Percentiles rank a stretch among this genome's conserved stretches.
Evolutionary conservation across 345 rosid genomes (phyloP).

Genomic region (Dovyalis caffra): DNA sequence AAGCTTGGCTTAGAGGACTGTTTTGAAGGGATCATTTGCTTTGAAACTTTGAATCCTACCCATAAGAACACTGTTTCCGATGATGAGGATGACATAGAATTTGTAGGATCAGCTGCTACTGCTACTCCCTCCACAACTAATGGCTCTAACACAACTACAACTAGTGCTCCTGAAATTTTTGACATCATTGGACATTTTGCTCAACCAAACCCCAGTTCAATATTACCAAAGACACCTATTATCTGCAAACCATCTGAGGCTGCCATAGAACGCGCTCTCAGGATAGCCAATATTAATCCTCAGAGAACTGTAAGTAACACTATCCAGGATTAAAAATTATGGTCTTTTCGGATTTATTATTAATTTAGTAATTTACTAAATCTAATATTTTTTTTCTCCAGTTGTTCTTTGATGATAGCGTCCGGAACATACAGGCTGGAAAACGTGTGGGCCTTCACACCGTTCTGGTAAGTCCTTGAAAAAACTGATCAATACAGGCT

Average conservation of each 20-base stretch:
- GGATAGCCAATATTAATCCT: conserved; percentile 62
- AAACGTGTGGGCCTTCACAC: conserved; percentile 69
- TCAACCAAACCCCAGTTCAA: conserved; percentile 30
- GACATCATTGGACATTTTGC: conserved; percentile 61
- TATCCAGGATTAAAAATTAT: not conserved
- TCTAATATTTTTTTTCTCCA: conserved; percentile 21
- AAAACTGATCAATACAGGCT: not conserved
- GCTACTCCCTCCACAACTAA: not conserved
- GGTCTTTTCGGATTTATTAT: not conserved
- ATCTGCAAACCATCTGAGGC: conserved; percentile 69
- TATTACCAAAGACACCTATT: conserved; percentile 67
- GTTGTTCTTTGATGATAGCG: conserved; percentile 86
- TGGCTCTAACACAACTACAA: not conserved
- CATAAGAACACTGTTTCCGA: conserved; percentile 42
- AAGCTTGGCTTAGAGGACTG: conserved; percentile 84
- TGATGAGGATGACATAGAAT: conserved; percentile 49
- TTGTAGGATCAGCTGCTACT: conserved; percentile 31
- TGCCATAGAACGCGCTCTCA: conserved; percentile 58
- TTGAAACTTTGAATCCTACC: conserved; percentile 75
- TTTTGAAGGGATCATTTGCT: conserved; percentile 92
- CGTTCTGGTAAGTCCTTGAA: conserved; percentile 54
- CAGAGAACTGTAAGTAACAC: conserved; percentile 58
- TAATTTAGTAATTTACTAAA: not conserved
- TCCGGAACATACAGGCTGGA: conserved; percentile 76
- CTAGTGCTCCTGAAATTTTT: conserved; percentile 37